Base-by-base conservation (phyloP, 2,329 filamentous ascomycete species). In the Tolypocladium guangdongense region DNA sequence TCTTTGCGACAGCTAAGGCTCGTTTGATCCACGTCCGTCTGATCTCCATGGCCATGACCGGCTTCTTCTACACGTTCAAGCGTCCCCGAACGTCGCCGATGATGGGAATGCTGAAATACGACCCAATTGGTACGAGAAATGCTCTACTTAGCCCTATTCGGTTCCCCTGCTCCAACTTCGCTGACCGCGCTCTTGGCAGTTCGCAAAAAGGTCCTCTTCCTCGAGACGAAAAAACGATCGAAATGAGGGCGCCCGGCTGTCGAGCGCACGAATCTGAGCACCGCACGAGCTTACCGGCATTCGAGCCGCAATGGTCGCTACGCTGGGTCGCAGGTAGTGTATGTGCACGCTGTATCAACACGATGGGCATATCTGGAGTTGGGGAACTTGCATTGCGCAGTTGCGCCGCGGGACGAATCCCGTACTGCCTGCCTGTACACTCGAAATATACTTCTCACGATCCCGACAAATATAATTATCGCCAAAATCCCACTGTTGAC, bases 21-120 rank as follows among this genome's bases (percentile, higher is more conserved):
- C 90, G 95, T 70, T 86, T 92, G 61, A 86, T 99, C 68, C 82
- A 88, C 68, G 92, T 96, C 70, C 91, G 93, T 69, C 86, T 99
- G 61, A 78, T 99, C 70, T 96, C 90, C 59, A 99, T 99, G 93
- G 93, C 93, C 69, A 86, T 96, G 86, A 99, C 93, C 30, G 93
- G 93, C 66, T 99, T 90, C 80, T 99, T 92, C 79, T 91, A 92
- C 72, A 95, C 90, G 52, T 84, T 95, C 71, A 80, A 86, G 62
- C 85, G 95, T 55, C 91, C 90, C 14, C 86, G 93, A 62, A 80
- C 82, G 33, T 80, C 90, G 58, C 78, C 86, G 46, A 91, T 95
- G 54, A 81, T 99, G 73, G 95, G 90, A 75, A 93, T 99, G 90
- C 77, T 99, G 63, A 99, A 99, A 78, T 99, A 99, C 73, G 93